Evolutionary conservation across 176 grass and related monocot genomes (phyloP), one percentile per base, ranked within the genome.

Genomic region (Carex myosuroides): DNA sequence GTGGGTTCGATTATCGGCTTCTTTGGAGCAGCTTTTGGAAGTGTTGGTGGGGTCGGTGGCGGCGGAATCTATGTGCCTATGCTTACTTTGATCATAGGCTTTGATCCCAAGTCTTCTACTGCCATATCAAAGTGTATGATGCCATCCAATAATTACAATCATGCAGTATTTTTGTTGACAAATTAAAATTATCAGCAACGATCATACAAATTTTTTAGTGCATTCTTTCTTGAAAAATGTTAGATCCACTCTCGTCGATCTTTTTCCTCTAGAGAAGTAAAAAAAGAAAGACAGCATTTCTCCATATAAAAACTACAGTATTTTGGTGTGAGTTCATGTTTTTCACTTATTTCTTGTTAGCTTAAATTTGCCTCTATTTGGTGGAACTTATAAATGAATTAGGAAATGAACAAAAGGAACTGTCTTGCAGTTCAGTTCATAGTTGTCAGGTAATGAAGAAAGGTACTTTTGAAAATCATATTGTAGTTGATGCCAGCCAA

Each of bases 61-160:
- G 92, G 87, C 7, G 89, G 86, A 11, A 90, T 90, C 54, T 94
- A 91, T 12, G 87, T 91, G 35, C 89, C 92, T n/a, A 88, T 91
- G 92, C 73, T 94, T n/a, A 86, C 83, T 10, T 48, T 91, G 64
- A 85, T 94, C 32, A 26, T 91, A 13, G 87, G 92, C 4, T 94
- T 94, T 2, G 92, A 91, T 88, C 60, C 87, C 3, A 94, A 94
- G 57, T 94, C 92, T 3, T 80, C 92, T 0, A 79, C 87, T 0
- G 87, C 92, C 0, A 75, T 94, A 39, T 94, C 89, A 11, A 94
- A 94, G 83, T 91, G 89, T 94, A 85, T 55, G 68, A 11, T 30
- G 5, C 50, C 16, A 26, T 76, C 13, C 13, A 55, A 29, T 53
- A n/a, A 17, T 69, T 29, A 7, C 11, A 61, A n/a, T 1, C 29